Evolutionary conservation across 176 grass and related monocot genomes (phyloP), one percentile per base, ranked within the genome.

Genomic region (Lolium multiflorum): DNA sequence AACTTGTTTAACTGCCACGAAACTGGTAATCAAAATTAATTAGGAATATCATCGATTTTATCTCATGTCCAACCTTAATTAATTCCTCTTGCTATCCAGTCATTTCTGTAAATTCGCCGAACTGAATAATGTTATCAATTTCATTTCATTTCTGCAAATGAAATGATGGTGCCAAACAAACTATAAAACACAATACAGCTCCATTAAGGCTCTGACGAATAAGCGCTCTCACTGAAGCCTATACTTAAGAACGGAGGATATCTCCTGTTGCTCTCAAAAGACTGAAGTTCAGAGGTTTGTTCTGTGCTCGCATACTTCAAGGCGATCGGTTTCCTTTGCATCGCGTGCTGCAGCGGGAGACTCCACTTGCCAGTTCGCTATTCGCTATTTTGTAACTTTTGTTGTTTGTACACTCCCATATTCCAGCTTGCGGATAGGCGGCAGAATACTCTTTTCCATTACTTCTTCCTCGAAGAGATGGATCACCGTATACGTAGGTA

Each of bases 391-490:
- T 3, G 74, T 55, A 76, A 55, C 49, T 76, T 62, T 80, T 38
- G 15, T 57, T 21, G 55, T 22, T 74, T 52, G 55, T 50, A 57
- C 44, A 76, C 57, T 20, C 31, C 21, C 44, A 22, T 17, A 57
- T 51, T 66, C 39, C 49, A 35, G 39, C 35, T 22, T 24, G 35
- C 55, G 64, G 84, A 90, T 90, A 90, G 79, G 82, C 56, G n/a
- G 20, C 71, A 49, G 41, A 1, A 20, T 21, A 7, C n/a, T 25
- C 60, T 28, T 76, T 74, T 46, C 55, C 73, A 59, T 90, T 55
- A 70, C 64, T 78, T 87, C 55, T 56, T 79, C 65, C 80, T 82
- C 72, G 43, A 90, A 54, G 74, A 65, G 76, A 87, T 61, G 50
- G 88, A 77, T 71, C 68, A 11, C 68, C 69, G 8, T 44, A 44